Percentiles rank a stretch among this genome's conserved stretches.
Conservation (phyloP, 192 early-diverging fungal genomes). For the Rhizophagus sp. region DNA sequence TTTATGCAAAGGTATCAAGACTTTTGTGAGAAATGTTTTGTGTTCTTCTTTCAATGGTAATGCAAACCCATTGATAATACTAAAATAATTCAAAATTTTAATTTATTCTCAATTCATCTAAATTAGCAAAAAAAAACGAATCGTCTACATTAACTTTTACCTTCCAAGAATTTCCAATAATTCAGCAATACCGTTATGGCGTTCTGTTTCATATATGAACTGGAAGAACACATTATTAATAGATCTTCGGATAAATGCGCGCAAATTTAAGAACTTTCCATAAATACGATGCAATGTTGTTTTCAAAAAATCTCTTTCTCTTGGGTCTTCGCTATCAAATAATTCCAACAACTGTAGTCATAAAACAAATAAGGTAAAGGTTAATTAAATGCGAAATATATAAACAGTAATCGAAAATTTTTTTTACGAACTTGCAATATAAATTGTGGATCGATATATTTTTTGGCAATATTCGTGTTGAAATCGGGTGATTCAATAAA, state of each 20-base stretch:
- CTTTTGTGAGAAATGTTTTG: constrained; percentile 91
- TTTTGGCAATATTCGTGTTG: constrained; percentile 93
- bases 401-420: neutral
- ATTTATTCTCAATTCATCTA: neutral
- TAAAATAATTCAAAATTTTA: constrained; percentile 37
- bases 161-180: constrained; percentile 97
- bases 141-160: constrained; percentile 42
- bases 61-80: constrained; percentile 99
- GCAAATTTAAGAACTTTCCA: constrained; percentile 96
- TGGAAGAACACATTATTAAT: constrained; percentile 99
- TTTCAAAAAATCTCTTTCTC: constrained; percentile 98
- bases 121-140: neutral
- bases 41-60: constrained; percentile 99
- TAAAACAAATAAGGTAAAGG: neutral
- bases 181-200: constrained; percentile 98
- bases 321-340: constrained; percentile 99
- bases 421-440: constrained; percentile 70
- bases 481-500: constrained; percentile 99
- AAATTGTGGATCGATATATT: constrained; percentile 96
- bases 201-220: constrained; percentile 95
- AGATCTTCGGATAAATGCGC: constrained; percentile 94
- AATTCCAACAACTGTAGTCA: constrained; percentile 81
- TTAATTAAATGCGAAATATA: no score
- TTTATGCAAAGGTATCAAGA: constrained; percentile 96
- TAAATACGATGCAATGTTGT: constrained; percentile 98